Percentiles rank a stretch among this genome's conserved stretches.
These are phyloP conservation scores for Annona cherimola DNA, from an alignment of 164 flowering plant genomes.

Conservation along the genomic window DNA sequence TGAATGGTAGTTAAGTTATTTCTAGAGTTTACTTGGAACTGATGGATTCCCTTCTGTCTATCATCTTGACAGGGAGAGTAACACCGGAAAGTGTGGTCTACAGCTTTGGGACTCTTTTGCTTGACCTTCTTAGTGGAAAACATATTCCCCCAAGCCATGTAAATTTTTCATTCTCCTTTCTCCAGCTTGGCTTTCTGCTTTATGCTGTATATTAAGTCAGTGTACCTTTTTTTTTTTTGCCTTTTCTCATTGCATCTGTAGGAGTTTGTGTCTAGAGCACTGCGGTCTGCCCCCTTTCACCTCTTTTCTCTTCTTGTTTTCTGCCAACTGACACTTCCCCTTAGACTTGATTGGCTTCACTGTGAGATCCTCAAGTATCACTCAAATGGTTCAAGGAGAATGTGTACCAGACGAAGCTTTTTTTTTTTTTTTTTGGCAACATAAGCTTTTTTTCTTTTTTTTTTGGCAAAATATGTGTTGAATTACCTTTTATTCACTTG, in stretches of 20 bases:
- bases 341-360: too few species aligned
- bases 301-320: background rate
- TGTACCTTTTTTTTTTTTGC: background rate
- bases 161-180: conserved; percentile 14
- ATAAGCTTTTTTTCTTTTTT: too few species aligned
- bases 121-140: conserved; percentile 93
- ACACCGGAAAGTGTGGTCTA: conserved; percentile 89
- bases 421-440: too few species aligned
- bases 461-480: too few species aligned
- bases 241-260: background rate
- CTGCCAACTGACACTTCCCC: too few species aligned
- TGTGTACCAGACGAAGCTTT: too few species aligned
- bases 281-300: background rate
- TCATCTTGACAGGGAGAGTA: conserved; percentile 72
- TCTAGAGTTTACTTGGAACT: background rate
- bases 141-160: conserved; percentile 99
- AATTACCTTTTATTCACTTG: too few species aligned
- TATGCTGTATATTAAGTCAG: background rate
- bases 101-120: conserved; percentile 90
- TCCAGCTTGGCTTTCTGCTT: background rate
- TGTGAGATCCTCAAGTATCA: too few species aligned
- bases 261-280: background rate
- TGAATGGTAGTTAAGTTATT: background rate
- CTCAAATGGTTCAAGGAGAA: too few species aligned
- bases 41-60: conserved; percentile 1